Percentiles rank a stretch among this genome's conserved stretches.
Evolutionary conservation across 2,329 filamentous ascomycete species (phyloP).

Genomic region (Hypoxylon rubiginosum): DNA sequence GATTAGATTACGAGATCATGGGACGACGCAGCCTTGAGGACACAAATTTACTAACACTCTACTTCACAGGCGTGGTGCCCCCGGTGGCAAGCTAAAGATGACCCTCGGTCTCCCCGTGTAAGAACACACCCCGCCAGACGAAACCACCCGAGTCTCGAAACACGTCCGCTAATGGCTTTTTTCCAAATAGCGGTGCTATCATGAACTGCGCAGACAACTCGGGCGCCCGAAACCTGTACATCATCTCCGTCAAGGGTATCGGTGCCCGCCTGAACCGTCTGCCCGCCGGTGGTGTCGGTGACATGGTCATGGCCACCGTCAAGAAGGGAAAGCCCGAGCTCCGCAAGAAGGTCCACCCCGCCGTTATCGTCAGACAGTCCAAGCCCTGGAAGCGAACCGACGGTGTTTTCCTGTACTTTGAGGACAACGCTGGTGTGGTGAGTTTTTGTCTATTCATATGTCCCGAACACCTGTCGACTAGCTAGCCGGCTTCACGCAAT

Average conservation of each 20-base stretch:
- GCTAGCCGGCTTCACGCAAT: neutral
- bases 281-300: conserved; percentile 96
- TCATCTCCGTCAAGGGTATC: conserved; percentile 99
- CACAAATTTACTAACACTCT: conserved; percentile 36
- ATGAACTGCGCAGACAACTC: conserved; percentile 99
- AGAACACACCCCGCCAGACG: conserved; percentile 60
- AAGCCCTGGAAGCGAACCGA: conserved; percentile 99
- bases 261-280: conserved; percentile 98
- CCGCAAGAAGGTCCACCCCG: conserved; percentile 99
- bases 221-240: conserved; percentile 98
- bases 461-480: neutral
- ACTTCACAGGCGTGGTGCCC: conserved; percentile 79
- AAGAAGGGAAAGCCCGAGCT: conserved; percentile 99
- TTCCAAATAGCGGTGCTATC: conserved; percentile 84
- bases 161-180: conserved; percentile 35
- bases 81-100: conserved; percentile 99
- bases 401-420: conserved; percentile 99
- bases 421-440: conserved; percentile 99
- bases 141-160: conserved; percentile 12
- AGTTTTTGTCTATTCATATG: conserved; percentile 58
- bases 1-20: conserved; percentile 4
- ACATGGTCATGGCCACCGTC: conserved; percentile 99
- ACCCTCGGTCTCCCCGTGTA: conserved; percentile 99
- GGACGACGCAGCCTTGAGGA: conserved; percentile 1
- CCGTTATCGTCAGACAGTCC: conserved; percentile 97